A percentile compares a stretch with the other conserved stretches of the same genome.
Evolutionary conservation across 352 stramenopile genomes (phyloP).

Genomic region (Globisporangium radiosum): DNA sequence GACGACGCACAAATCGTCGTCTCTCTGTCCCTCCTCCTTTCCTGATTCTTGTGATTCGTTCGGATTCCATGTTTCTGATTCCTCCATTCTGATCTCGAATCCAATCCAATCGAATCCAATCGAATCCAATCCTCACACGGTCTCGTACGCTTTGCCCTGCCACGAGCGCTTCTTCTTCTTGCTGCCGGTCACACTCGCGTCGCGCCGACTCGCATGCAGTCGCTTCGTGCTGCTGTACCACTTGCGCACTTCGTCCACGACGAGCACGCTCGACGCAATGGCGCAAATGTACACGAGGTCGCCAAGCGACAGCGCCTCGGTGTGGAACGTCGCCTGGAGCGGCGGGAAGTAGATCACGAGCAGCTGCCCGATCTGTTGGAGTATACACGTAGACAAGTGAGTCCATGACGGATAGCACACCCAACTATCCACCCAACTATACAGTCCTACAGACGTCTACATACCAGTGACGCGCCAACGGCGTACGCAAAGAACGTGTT

Average conservation of each 20-base stretch:
- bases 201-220: conserved; percentile 27
- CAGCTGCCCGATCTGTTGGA: conserved; percentile 83
- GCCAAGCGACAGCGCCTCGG: conserved; percentile 87
- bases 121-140: conserved; percentile 22
- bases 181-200: conserved; percentile 30
- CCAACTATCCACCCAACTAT: no score
- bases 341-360: conserved; percentile 95
- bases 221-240: conserved; percentile 42
- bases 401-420: no score
- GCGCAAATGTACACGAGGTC: conserved; percentile 92
- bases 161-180: conserved; percentile 70
- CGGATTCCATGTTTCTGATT: no score
- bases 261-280: conserved; percentile 90
- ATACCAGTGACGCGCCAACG: conserved; percentile 84
- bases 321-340: conserved; percentile 96
- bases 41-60: background rate
- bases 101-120: no score
- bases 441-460: conserved; percentile 7
- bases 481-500: conserved; percentile 94
- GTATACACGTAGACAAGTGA: background rate
- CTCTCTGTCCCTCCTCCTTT: background rate
- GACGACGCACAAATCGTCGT: background rate
- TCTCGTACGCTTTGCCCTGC: conserved; percentile 62
- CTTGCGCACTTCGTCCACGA: conserved; percentile 94
- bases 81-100: no score